Percentiles rank a stretch among this genome's conserved stretches.
These are phyloP conservation scores for Ophiognomonia clavigignenti-juglandacearum DNA, from an alignment of 2,329 filamentous ascomycete genomes.

Conservation along the genomic window DNA sequence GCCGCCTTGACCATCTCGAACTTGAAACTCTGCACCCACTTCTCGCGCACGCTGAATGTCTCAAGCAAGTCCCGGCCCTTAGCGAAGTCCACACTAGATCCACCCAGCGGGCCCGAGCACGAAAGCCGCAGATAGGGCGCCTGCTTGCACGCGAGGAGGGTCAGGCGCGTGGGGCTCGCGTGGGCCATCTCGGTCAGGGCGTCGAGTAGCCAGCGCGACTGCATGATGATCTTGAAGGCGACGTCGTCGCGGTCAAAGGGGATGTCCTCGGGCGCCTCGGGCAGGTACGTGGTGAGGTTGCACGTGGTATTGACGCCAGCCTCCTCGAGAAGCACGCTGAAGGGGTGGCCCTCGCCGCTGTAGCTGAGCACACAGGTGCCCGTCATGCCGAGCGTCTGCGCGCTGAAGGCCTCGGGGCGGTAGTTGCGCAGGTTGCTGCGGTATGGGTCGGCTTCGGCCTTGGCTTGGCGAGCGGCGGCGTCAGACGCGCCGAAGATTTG, in stretches of 20 bases:
- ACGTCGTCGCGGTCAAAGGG: slow-evolving; percentile 79
- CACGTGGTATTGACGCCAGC: slow-evolving; percentile 83
- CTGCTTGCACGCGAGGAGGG: slow-evolving; percentile 58
- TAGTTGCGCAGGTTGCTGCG: slow-evolving; percentile 58
- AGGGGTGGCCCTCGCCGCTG: slow-evolving; percentile 64
- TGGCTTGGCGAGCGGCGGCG: slow-evolving; percentile 51
- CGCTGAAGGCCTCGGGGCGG: slow-evolving; percentile 72
- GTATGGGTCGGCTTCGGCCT: slow-evolving; percentile 55
- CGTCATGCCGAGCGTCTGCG: slow-evolving; percentile 75
- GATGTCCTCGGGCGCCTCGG: slow-evolving; percentile 72
- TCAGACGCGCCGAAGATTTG: slow-evolving; percentile 92
- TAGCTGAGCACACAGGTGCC: slow-evolving; percentile 86
- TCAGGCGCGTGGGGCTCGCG: slow-evolving; percentile 68
- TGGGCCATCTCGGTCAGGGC: slow-evolving; percentile 64
- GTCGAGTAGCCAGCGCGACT: slow-evolving; percentile 66
- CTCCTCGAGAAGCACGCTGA: slow-evolving; percentile 84
- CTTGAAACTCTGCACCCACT: slow-evolving; percentile 70
- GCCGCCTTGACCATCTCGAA: slow-evolving; percentile 84
- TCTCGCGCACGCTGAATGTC: slow-evolving; percentile 61
- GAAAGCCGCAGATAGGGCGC: slow-evolving; percentile 73
- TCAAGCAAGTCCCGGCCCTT: slow-evolving; percentile 65
- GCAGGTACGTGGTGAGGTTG: slow-evolving; percentile 82
- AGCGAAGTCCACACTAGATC: slow-evolving; percentile 63
- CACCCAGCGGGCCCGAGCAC: slow-evolving; percentile 54
- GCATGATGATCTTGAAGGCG: slow-evolving; percentile 93